Base-by-base conservation (phyloP, 768 basidiomycete species). In the Auricularia auricula-judae region DNA sequence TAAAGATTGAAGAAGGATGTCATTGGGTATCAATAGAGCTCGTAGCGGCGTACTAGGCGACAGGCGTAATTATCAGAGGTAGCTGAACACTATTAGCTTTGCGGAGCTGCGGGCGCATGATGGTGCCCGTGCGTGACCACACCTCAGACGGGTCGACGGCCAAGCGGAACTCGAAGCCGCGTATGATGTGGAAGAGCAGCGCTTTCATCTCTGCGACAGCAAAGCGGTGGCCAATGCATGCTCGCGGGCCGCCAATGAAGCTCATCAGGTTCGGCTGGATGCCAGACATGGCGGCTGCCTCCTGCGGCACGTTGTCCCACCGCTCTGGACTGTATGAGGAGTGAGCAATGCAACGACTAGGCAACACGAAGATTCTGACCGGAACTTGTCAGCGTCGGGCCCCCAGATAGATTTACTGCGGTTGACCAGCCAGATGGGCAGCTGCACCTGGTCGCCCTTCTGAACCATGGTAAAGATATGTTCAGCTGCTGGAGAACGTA, bases 351-450 rank as follows among this genome's bases (percentile, higher is more conserved):
- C 5, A 23, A 61, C 16, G 16, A 14, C n/a, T 16, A 16, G 29
- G 35, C 11, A n/a, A 16, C 16, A n/a, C 2, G 39, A 16, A 36
- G n/a, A 36, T 8, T 16, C 61, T 16, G 16, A 62, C 33, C 72
- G 63, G 69, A 77, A 79, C 36, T 69, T 63, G 39, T 73, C 65
- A 1, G 77, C 75, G 61, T 78, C 75, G 4, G 68, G 66, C 0
- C 78, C 78, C 71, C 75, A 79, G 1, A 75, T 67, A 7, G 56
- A 59, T 35, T 62, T 63, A 23, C 66, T 67, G 3, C 71, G 66
- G 59, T 78, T 76, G 68, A 74, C 67, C 1, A 72, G 67, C 2
- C 66, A 43, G 34, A 71, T 68, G 16, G 70, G 67, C 42, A 76
- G 66, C 21, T 75, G 71, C 62, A 76, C 69, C 18, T 14, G 14